These are phyloP conservation scores for Leucosporidium creatinivorum DNA, from an alignment of 768 basidiomycete species.

Conservation along the genomic window DNA sequence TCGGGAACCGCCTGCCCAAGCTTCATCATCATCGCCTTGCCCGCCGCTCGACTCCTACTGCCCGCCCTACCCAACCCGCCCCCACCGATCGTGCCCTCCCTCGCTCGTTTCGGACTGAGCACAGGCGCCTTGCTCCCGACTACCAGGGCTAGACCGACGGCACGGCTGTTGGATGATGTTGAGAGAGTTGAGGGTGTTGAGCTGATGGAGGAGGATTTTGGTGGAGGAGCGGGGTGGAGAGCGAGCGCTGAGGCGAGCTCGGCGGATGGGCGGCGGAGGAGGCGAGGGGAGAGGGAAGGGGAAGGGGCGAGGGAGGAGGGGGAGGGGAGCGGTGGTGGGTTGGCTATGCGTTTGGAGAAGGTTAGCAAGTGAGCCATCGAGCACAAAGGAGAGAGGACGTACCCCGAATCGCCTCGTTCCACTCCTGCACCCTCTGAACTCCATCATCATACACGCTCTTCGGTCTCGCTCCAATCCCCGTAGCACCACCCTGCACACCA, in stretches of 20 bases:
- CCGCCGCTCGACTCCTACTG: no score
- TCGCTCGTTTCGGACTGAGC: background rate
- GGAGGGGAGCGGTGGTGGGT: background rate
- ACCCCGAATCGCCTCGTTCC: constrained; percentile 97
- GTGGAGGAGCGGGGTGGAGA: constrained; percentile 41
- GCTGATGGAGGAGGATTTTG: constrained; percentile 37
- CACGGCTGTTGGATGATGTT: no score
- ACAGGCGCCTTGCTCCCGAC: background rate
- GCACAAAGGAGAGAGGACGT: constrained; percentile 27
- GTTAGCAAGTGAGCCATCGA: background rate
- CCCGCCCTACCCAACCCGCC: background rate
- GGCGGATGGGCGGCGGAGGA: constrained; percentile 7
- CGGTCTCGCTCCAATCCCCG: constrained; percentile 38
- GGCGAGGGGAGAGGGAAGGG: background rate
- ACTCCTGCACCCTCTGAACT: constrained; percentile 90
- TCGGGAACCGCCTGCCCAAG: no score
- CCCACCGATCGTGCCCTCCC: background rate
- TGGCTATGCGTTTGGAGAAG: no score
- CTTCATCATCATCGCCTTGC: no score
- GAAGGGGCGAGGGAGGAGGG: background rate
- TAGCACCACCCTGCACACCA: constrained; percentile 18
- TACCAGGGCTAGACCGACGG: background rate
- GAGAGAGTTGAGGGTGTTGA: background rate
- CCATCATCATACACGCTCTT: constrained; percentile 69
- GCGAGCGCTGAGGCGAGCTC: constrained; percentile 25